Base-by-base conservation (phyloP, 768 basidiomycete species). In the Leccinum subtestaceum region DNA sequence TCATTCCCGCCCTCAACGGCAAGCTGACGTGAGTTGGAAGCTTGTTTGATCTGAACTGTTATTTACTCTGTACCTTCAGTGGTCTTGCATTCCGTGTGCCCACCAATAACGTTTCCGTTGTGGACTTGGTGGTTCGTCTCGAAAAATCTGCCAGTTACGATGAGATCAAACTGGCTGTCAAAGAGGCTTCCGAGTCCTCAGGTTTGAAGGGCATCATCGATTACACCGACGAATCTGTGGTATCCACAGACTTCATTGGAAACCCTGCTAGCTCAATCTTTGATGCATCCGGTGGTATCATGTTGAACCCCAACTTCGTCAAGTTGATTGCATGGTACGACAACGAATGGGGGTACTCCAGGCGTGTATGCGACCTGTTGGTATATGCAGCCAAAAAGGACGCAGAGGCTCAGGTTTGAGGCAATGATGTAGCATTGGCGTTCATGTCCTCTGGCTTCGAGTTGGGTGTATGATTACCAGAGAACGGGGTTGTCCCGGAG, bases 71-170 rank as follows among this genome's bases (percentile, higher is more conserved):
- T 7, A 27, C 9, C 23, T 46, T 5, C 6, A 92, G 90, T 58
- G 92, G 96, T 77, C 88, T 98, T 72, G 67, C 96, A 51, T 98
- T 99, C 95, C 96, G 96, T 80, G 89, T 98, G 60, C 96, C 96
- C 65, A 95, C 93, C 60, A 80, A 90, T 70, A 91, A 98, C 70
- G 96, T 98, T 67, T 98, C 96, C 67, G 96, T 98, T 67, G 95
- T 98, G 73, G 96, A 99, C 79, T 87, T 99, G 65, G 93, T 95
- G 65, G 93, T 87, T 67, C 93, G 96, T 69, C 81, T 91, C 67
- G 89, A 93, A 79, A 97, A 92, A 81, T 66, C 76, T 56, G 87
- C 95, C 6, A 73, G 84, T 25, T 99, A 98, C 79, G 91, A 94
- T 3, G 80, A 91, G 60, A 97, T 99, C 88, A 97, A 95, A 85